These are phyloP conservation scores for Penicillium waksmanii DNA, from an alignment of 495 filamentous ascomycete species.

Conservation along the genomic window DNA sequence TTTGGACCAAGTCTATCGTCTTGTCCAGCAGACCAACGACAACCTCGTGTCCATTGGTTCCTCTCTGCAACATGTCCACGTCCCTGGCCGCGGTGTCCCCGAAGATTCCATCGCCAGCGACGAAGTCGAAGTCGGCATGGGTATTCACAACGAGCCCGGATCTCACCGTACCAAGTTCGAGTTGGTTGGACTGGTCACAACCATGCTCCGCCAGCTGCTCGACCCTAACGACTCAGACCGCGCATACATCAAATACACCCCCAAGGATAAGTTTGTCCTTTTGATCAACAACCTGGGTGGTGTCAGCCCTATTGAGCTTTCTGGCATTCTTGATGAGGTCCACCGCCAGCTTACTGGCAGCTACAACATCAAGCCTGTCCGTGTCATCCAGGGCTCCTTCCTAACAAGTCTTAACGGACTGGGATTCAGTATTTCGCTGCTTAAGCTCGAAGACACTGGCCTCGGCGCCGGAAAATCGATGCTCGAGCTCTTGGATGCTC, in stretches of 20 bases:
- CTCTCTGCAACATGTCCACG: slow-evolving; percentile 86
- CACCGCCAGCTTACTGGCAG: slow-evolving; percentile 70
- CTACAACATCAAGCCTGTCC: slow-evolving; percentile 73
- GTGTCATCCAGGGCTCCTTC: slow-evolving; percentile 61
- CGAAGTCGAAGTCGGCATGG: slow-evolving; percentile 96
- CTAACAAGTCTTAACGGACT: slow-evolving; percentile 91
- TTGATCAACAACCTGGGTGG: slow-evolving; percentile 96
- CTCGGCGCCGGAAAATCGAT: slow-evolving; percentile 76
- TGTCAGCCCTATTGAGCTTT: slow-evolving; percentile 83
- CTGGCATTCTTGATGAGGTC: slow-evolving; percentile 87
- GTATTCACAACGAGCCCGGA: slow-evolving; percentile 95
- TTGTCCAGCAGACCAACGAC: slow-evolving; percentile 70
- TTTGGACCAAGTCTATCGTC: slow-evolving; percentile 67
- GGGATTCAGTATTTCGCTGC: slow-evolving; percentile 85
- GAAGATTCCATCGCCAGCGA: slow-evolving; percentile 63
- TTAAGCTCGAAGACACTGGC: slow-evolving; percentile 81
- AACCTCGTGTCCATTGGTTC: slow-evolving; percentile 89
- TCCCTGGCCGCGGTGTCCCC: slow-evolving; percentile 70
- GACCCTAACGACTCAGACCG: slow-evolving; percentile 80
- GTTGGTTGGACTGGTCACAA: slow-evolving; percentile 71
- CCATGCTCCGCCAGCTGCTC: slow-evolving; percentile 81
- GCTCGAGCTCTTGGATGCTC: slow-evolving; percentile 85
- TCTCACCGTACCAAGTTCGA: slow-evolving; percentile 69
- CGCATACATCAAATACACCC: slow-evolving; percentile 71
- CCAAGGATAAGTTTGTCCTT: slow-evolving; percentile 67